Evolutionary conservation across 2,329 filamentous ascomycete species (phyloP).

Genomic region (Penicillium sp.): DNA sequence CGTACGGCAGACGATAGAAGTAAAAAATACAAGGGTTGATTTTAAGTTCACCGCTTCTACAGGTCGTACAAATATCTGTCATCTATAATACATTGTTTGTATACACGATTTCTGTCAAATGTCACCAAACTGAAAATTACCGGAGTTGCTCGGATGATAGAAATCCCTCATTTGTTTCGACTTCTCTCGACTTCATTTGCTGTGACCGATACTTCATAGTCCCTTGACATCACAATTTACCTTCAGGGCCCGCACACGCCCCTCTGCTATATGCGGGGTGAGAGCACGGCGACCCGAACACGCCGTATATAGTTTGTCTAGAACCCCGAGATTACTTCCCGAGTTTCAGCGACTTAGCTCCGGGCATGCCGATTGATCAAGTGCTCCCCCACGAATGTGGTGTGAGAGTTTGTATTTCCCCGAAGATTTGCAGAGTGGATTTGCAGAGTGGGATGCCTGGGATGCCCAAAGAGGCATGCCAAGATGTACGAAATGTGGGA

Average conservation of each 20-base stretch:
- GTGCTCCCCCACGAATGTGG: not conserved
- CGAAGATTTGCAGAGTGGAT: slow-evolving; percentile 9
- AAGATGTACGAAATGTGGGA: not conserved
- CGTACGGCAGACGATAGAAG: no score
- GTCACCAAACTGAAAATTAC: not conserved
- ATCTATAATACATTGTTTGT: no score
- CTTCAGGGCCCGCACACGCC: not conserved
- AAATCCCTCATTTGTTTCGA: not conserved
- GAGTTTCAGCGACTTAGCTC: slow-evolving; percentile 9
- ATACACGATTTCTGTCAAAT: not conserved
- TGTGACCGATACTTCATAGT: not conserved
- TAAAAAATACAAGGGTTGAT: no score
- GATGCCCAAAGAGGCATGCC: not conserved
- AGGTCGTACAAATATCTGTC: no score
- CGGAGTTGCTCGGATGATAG: not conserved
- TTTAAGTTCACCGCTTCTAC: no score
- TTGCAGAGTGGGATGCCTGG: no score
- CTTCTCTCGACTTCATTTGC: not conserved
- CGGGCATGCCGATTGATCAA: not conserved
- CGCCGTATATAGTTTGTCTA: not conserved
- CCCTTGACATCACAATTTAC: not conserved
- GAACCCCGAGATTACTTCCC: slow-evolving; percentile 2
- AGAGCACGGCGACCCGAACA: not conserved
- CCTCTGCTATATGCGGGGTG: not conserved
- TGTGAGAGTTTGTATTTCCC: slow-evolving; percentile 9